These are phyloP conservation scores for Pythium apleroticum DNA, from an alignment of 352 stramenopile species.

Conservation along the genomic window DNA sequence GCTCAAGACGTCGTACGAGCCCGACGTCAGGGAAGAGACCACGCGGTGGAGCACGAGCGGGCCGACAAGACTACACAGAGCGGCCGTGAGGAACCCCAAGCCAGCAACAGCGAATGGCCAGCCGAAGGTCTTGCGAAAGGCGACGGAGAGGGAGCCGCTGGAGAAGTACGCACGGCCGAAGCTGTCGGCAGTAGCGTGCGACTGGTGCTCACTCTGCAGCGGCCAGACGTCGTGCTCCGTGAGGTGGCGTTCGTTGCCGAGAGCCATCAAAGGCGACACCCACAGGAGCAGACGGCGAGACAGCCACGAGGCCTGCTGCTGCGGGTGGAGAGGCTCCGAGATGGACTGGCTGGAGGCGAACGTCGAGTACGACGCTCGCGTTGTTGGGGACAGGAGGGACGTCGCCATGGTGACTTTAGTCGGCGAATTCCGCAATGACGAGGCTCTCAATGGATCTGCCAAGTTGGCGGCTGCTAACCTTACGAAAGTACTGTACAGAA, in stretches of 20 bases:
- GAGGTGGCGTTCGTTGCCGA: constrained; percentile 44
- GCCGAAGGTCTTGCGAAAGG: constrained; percentile 33
- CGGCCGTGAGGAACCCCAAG: constrained; percentile 35
- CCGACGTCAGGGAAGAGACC: constrained; percentile 29
- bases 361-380: too few species aligned
- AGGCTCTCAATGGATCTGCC: too few species aligned
- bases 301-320: constrained; percentile 1
- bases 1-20: constrained; percentile 10
- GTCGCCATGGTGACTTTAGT: too few species aligned
- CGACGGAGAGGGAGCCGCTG: constrained; percentile 32
- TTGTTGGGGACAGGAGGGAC: too few species aligned
- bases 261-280: constrained; percentile 43
- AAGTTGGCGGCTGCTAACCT: too few species aligned
- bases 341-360: too few species aligned
- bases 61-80: constrained; percentile 41
- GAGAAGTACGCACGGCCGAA: constrained; percentile 27
- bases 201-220: constrained; percentile 29
- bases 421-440: too few species aligned
- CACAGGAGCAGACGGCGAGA: constrained; percentile 46
- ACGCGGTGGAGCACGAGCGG: constrained; percentile 39
- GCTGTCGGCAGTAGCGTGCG: constrained; percentile 17
- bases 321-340: constrained; percentile 1
- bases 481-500: too few species aligned
- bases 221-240: constrained; percentile 41
- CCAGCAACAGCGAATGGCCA: constrained; percentile 33